phyloP scores from a whole-genome alignment of 345 rosid genomes.

The Syzygium oleosum region DNA sequence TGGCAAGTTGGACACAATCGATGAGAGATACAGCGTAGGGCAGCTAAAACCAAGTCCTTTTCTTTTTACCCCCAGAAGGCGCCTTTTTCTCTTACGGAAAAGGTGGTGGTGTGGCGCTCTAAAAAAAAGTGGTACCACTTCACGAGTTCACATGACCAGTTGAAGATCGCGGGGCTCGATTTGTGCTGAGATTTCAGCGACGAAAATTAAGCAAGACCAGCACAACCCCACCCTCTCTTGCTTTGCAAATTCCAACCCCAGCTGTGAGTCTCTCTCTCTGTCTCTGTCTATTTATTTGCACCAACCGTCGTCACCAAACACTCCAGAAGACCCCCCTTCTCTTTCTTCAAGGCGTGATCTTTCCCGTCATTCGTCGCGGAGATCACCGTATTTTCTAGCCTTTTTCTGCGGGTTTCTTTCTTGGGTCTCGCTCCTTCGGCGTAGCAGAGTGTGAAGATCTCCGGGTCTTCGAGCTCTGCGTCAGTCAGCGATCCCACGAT shows the following conservation, averaged over 20 bases:
- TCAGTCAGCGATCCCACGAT: not conserved
- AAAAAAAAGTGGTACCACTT: too few species aligned
- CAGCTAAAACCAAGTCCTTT: not conserved
- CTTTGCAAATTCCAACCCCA: not conserved
- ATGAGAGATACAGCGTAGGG: not conserved
- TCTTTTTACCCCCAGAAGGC: not conserved
- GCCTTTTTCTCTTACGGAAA: conserved; percentile 3
- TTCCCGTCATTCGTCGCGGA: not conserved
- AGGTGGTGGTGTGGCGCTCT: not conserved
- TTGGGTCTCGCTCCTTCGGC: not conserved
- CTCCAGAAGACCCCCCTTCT: not conserved
- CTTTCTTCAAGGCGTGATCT: not conserved
- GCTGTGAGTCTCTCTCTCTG: not conserved
- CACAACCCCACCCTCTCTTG: not conserved
- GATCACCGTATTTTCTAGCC: not conserved
- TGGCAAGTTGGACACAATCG: not conserved
- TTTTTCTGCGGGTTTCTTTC: not conserved
- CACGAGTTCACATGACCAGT: conserved; percentile 12
- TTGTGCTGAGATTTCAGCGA: conserved; percentile 25
- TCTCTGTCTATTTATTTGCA: not conserved
- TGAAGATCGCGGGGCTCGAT: not conserved
- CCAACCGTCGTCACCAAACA: not conserved
- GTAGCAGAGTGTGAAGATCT: not conserved
- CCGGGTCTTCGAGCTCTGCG: not conserved
- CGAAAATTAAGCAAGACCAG: not conserved